These are phyloP conservation scores for Coffea canephora DNA, from an alignment of 257 asterid species.

Conservation along the genomic window DNA sequence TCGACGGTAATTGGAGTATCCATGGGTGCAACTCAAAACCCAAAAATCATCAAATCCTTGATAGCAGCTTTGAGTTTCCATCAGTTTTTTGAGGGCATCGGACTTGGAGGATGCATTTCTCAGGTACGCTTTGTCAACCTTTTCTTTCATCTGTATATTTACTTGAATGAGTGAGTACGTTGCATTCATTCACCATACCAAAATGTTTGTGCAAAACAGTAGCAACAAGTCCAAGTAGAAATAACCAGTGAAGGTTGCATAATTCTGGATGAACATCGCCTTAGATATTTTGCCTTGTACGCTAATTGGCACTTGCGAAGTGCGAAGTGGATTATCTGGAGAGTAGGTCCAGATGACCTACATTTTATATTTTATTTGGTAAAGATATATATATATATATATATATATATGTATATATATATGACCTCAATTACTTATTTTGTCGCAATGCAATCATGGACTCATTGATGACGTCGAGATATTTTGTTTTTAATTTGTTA, in stretches of 20 bases:
- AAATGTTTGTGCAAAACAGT: too few relatives aligned
- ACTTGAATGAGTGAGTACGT: too few relatives aligned
- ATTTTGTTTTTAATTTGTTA: too few relatives aligned
- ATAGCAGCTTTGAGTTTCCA: conserved; percentile 34
- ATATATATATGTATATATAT: too few relatives aligned
- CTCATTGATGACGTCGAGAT: too few relatives aligned
- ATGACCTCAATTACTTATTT: not conserved
- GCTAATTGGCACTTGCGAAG: not conserved
- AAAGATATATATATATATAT: too few relatives aligned
- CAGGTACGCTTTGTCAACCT: conserved; percentile 12
- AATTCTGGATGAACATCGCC: not conserved
- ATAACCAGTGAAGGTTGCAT: not conserved
- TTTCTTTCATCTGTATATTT: too few relatives aligned
- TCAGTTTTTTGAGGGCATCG: conserved; percentile 40
- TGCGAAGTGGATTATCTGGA: not conserved
- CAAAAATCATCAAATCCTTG: conserved; percentile 24
- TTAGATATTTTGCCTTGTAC: not conserved
- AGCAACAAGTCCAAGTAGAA: too few relatives aligned
- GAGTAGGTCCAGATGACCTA: not conserved
- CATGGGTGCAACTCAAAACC: conserved; percentile 26
- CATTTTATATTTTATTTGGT: too few relatives aligned
- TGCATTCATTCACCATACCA: too few relatives aligned
- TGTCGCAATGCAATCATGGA: not conserved
- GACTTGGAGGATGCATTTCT: conserved; percentile 36
- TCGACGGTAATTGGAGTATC: conserved; percentile 36